Percentiles rank a stretch among this genome's conserved stretches.
Conservation (phyloP, 1,284 basidiomycete species). For the Melampsora americana region DNA sequence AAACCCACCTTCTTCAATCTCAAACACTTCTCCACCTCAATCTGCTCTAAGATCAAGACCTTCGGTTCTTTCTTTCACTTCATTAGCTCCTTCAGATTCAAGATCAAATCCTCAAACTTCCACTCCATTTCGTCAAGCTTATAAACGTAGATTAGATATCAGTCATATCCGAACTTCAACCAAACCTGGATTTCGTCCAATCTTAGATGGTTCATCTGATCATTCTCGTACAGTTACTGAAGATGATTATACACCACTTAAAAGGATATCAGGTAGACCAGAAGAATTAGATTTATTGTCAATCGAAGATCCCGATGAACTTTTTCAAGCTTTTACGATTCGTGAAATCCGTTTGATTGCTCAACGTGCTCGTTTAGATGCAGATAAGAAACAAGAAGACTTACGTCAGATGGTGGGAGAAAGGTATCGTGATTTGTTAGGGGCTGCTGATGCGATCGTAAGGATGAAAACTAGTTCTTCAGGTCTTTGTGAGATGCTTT, state of each 20-base stretch:
- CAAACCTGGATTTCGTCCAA: not conserved
- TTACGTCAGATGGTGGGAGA: constrained; percentile 36
- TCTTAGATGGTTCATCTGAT: not conserved
- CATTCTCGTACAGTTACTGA: not conserved
- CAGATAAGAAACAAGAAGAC: constrained; percentile 31
- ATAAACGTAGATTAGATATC: not conserved
- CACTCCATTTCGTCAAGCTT: not conserved
- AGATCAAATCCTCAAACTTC: constrained; percentile 12
- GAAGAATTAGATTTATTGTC: constrained; percentile 29
- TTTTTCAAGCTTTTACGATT: constrained; percentile 26
- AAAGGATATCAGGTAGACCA: not conserved
- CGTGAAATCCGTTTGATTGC: constrained; percentile 21
- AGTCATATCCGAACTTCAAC: not conserved
- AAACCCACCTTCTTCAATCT: not conserved
- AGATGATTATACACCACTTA: too few relatives aligned
- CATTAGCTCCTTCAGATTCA: constrained; percentile 30
- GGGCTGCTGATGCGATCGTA: constrained; percentile 36
- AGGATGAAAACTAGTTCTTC: constrained; percentile 26
- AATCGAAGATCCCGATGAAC: constrained; percentile 28
- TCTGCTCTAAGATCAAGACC: constrained; percentile 20
- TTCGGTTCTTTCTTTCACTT: constrained; percentile 25
- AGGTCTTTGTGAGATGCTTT: constrained; percentile 2
- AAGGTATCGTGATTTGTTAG: constrained; percentile 25
- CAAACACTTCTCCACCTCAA: not conserved
- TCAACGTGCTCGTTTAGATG: constrained; percentile 12